Evolutionary conservation across 768 basidiomycete species (phyloP), one percentile per base, ranked within the genome.

Genomic region (Ramaria sp.): DNA sequence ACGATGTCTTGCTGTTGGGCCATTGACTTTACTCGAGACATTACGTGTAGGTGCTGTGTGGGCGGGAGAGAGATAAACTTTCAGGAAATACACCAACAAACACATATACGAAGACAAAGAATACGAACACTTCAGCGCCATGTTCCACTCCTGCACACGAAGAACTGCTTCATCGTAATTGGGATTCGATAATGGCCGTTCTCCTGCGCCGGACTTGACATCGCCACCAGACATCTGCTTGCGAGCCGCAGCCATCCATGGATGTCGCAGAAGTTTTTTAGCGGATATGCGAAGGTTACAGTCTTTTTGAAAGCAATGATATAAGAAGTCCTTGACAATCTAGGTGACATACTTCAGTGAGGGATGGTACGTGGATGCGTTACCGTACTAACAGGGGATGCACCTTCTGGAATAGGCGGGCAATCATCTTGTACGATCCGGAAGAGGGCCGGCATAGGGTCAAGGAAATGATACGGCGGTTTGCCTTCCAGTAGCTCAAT

Each of bases 261-360:
- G 91, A 65, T 99, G 96, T 64, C 78, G 78, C 20, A 96, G 73
- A 19, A 99, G 75, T 71, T 97, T 97, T 71, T 88, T 88, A 6
- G 95, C 96, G 0, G 89, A 87, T 63, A 98, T 86, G 20, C 96
- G 86, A 30, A 99, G 76, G 70, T 97, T 95, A 61, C 83, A 83
- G 66, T 98, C 95, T 71, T 98, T 98, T 75, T 98, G 95, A 70
- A 99, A 99, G 66, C 96, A 98, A 59, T 96, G 92, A 63, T 90
- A 88, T 13, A 98, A 75, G 65, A 99, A 99, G 69, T 98, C 93
- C 64, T 95, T 91, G 60, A 96, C 94, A 59, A 94, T 88, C 55
- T 57, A 57, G 7, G 24, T n/a, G 20, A 19, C 17, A 34, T 3
- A 2, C 24, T 38, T 54, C 22, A 63, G 47, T 12, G n/a, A 7